Conservation (phyloP, 495 filamentous ascomycete genomes). For the Lasiosphaeria miniovina region DNA sequence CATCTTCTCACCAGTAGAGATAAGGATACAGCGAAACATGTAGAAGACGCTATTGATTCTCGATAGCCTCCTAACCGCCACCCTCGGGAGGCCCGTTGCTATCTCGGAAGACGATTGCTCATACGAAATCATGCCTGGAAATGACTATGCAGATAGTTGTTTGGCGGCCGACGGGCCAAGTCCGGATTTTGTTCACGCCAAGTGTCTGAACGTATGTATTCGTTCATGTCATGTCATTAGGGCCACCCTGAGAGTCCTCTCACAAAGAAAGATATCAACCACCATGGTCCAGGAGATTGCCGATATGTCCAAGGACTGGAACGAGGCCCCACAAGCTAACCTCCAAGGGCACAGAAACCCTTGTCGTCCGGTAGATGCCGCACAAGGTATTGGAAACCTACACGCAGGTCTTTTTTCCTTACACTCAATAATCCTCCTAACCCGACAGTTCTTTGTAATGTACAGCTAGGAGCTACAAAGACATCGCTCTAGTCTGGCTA, state of each 20-base stretch:
- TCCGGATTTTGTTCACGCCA: constrained; percentile 25
- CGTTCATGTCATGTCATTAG: constrained; percentile 63
- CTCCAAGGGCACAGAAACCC: constrained; percentile 51
- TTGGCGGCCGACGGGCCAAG: constrained; percentile 27
- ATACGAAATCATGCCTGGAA: constrained; percentile 35
- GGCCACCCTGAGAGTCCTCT: constrained; percentile 65
- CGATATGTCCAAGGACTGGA: constrained; percentile 52
- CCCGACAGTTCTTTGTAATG: constrained; percentile 65
- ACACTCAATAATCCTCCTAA: constrained; percentile 70
- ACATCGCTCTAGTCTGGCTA: constrained; percentile 29
- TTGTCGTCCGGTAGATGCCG: constrained; percentile 41
- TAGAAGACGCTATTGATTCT: constrained; percentile 62
- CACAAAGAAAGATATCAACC: constrained; percentile 66
- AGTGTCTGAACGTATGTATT: constrained; percentile 51
- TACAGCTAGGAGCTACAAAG: constrained; percentile 35
- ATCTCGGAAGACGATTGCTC: constrained; percentile 63
- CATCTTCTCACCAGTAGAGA: constrained; percentile 45
- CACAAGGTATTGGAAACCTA: constrained; percentile 60
- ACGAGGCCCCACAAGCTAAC: constrained; percentile 39
- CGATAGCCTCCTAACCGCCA: constrained; percentile 58
- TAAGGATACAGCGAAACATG: constrained; percentile 48
- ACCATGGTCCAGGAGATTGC: constrained; percentile 63
- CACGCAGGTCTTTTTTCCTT: constrained; percentile 69
- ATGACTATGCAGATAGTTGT: constrained; percentile 42
- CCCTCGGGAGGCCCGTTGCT: constrained; percentile 57